Evolutionary conservation across 306 rosid genomes (phyloP).

Genomic region (Pyrus bretschneideri): DNA sequence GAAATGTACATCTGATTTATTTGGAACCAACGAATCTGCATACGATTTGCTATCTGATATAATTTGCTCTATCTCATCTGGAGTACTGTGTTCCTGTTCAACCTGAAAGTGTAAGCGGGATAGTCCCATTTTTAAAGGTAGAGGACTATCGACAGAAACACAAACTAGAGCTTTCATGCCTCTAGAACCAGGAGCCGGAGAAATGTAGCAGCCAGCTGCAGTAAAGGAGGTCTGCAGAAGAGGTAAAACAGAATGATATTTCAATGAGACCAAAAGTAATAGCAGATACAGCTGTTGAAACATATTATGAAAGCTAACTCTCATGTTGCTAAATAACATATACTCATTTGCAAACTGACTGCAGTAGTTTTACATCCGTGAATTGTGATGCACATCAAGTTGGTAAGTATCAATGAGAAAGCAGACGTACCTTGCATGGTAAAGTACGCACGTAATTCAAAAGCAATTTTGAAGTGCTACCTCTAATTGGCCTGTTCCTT

Average conservation of each 20-base stretch:
- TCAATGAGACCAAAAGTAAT: not conserved
- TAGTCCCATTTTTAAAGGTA: slow-evolving; percentile 48
- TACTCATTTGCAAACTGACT: no score
- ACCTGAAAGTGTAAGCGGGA: slow-evolving; percentile 18
- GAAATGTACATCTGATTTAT: slow-evolving; percentile 64
- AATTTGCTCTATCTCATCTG: slow-evolving; percentile 38
- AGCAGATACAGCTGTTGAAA: not conserved
- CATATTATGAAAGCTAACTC: not conserved
- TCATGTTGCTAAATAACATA: not conserved
- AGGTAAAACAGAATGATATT: not conserved
- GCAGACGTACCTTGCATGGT: slow-evolving; percentile 69
- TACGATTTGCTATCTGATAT: slow-evolving; percentile 44
- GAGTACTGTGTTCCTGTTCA: slow-evolving; percentile 20
- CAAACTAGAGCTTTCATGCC: slow-evolving; percentile 70
- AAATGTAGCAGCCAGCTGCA: slow-evolving; percentile 87
- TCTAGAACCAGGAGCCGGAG: slow-evolving; percentile 83
- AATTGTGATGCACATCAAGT: no score
- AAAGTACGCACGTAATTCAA: slow-evolving; percentile 49
- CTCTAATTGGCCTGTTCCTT: slow-evolving; percentile 73
- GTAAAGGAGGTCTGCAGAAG: slow-evolving; percentile 64
- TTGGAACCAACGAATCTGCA: slow-evolving; percentile 32
- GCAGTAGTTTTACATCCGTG: no score
- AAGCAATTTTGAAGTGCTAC: slow-evolving; percentile 65
- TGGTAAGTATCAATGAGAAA: no score
- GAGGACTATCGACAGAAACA: slow-evolving; percentile 54